A percentile compares a stretch with the other conserved stretches of the same genome.
Conservation (phyloP, 163 green algal species). For the Dunaliella salina region DNA sequence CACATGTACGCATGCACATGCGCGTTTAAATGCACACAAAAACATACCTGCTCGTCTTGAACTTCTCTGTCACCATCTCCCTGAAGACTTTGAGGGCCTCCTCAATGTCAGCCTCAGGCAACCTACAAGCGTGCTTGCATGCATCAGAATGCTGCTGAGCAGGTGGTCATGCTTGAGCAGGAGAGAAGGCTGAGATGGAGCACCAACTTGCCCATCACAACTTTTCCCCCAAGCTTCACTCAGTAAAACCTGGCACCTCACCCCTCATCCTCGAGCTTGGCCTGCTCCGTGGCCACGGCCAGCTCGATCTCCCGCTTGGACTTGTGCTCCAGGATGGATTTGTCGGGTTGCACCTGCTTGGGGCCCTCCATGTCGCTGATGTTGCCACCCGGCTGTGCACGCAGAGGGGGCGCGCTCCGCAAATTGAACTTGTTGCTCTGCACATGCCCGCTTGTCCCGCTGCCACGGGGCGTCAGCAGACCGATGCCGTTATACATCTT, state of each 20-base stretch:
- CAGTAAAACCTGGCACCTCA: conserved; percentile 9
- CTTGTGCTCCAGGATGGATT: conserved; percentile 90
- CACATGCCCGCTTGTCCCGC: conserved; percentile 92
- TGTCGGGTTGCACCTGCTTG: conserved; percentile 67
- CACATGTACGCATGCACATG: not conserved
- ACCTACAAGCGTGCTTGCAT: conserved; percentile 24
- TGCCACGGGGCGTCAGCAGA: conserved; percentile 79
- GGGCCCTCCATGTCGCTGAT: conserved; percentile 34
- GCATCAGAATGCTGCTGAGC: not conserved
- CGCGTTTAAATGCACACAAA: not conserved
- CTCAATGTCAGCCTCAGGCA: conserved; percentile 59
- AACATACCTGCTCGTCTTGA: not conserved
- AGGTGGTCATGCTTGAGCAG: not conserved
- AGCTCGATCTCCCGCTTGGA: conserved; percentile 89
- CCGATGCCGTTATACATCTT: conserved; percentile 94
- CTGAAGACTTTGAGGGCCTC: conserved; percentile 36
- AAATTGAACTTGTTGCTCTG: conserved; percentile 94
- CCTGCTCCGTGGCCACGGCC: conserved; percentile 68
- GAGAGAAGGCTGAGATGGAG: not conserved
- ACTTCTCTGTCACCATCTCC: conserved; percentile 4
- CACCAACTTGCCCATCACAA: not conserved
- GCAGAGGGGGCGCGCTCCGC: conserved; percentile 31
- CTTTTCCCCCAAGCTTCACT: not conserved
- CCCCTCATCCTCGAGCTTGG: conserved; percentile 76
- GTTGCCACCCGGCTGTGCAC: conserved; percentile 7